Evolutionary conservation across 495 filamentous ascomycete genomes (phyloP).

Genomic region (Neurospora sublineolata): DNA sequence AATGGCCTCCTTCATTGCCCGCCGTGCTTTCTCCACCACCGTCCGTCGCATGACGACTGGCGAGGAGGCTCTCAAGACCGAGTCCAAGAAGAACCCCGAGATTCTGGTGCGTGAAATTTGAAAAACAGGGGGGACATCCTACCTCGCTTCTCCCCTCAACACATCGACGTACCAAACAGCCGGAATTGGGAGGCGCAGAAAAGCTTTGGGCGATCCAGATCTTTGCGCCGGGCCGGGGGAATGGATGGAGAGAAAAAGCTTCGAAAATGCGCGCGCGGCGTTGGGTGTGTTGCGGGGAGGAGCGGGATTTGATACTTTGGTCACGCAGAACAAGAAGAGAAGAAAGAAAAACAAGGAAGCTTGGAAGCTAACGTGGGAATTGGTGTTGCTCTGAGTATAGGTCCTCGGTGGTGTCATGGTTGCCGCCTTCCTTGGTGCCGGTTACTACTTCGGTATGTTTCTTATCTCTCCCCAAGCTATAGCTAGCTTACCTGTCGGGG

Average conservation of each 20-base stretch:
- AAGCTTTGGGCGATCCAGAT: not conserved
- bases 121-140: not conserved
- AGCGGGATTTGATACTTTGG: not conserved
- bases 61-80: constrained; percentile 33
- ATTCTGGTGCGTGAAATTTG: constrained; percentile 33
- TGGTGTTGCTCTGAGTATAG: constrained; percentile 31
- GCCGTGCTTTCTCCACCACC: constrained; percentile 36
- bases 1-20: constrained; percentile 39
- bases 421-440: constrained; percentile 72
- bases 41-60: constrained; percentile 29
- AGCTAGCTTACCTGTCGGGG: not conserved
- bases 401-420: constrained; percentile 88
- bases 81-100: constrained; percentile 44
- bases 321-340: not conserved
- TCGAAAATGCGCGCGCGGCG: not conserved
- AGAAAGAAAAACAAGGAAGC: not conserved
- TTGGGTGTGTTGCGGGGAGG: not conserved
- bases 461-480: not conserved
- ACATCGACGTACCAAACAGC: not conserved
- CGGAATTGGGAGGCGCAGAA: not conserved
- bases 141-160: not conserved
- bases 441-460: constrained; percentile 65
- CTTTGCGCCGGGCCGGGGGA: not conserved
- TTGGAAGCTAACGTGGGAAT: constrained; percentile 11
- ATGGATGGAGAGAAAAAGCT: not conserved